A percentile compares a stretch with the other conserved stretches of the same genome.
phyloP scores from a whole-genome alignment of 768 basidiomycete genomes.

The Pisolithus tinctorius region DNA sequence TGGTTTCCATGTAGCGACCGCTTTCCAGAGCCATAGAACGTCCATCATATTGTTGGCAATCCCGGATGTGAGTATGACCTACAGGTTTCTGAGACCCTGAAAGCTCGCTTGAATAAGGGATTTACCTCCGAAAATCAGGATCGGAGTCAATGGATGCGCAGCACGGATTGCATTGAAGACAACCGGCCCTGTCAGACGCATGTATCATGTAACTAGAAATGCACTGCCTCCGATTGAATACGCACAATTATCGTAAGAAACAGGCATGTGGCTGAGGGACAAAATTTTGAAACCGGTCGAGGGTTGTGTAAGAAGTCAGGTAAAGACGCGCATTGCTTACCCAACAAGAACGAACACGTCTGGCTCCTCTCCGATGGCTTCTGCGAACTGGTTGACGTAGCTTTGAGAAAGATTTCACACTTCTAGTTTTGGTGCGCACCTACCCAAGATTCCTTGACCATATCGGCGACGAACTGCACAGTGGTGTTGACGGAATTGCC shows the following conservation, averaged over 20 bases:
- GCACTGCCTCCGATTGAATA: not conserved
- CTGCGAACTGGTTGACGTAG: conserved; percentile 47
- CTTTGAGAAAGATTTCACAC: not conserved
- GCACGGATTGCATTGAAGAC: conserved; percentile 70
- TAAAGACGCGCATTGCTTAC: conserved; percentile 27
- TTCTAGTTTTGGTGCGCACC: conserved; percentile 3
- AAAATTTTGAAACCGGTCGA: not conserved
- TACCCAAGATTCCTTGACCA: conserved; percentile 80
- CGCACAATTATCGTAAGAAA: conserved; percentile 60
- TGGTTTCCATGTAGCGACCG: conserved; percentile 89
- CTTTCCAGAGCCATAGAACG: conserved; percentile 78
- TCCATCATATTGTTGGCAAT: conserved; percentile 65
- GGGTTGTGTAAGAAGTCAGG: not conserved
- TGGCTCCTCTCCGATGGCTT: conserved; percentile 74
- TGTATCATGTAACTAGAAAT: not conserved
- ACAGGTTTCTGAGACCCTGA: not conserved
- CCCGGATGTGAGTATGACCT: conserved; percentile 75
- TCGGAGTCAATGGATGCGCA: conserved; percentile 68
- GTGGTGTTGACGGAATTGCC: conserved; percentile 66
- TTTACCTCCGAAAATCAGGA: conserved; percentile 73
- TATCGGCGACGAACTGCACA: conserved; percentile 63
- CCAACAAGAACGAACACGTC: conserved; percentile 76
- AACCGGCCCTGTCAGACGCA: conserved; percentile 45
- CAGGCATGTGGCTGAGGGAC: conserved; percentile 70
- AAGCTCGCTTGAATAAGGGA: not conserved